These are phyloP conservation scores for Boletus rubroflammeus DNA, from an alignment of 768 basidiomycete genomes.

Conservation along the genomic window DNA sequence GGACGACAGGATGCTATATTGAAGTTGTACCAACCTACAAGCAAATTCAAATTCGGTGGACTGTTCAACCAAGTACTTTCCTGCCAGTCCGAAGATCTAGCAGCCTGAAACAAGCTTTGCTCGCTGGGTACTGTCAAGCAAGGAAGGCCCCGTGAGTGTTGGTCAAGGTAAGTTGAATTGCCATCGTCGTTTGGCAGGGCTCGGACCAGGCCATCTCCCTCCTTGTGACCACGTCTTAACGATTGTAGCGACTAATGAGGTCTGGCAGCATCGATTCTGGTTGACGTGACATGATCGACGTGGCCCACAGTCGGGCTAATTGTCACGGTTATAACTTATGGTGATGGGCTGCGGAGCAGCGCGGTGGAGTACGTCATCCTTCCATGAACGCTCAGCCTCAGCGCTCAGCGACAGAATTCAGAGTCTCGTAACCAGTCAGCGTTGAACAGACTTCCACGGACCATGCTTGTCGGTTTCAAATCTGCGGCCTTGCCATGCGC, in stretches of 20 bases:
- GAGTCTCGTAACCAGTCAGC: neutral
- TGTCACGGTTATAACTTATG: too few species aligned
- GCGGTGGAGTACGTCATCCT: too few species aligned
- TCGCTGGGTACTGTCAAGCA: neutral
- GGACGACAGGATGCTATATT: neutral
- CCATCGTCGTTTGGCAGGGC: too few species aligned
- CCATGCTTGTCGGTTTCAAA: neutral
- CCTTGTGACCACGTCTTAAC: neutral
- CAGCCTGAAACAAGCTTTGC: neutral
- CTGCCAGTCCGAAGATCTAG: neutral
- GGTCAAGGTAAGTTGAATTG: neutral
- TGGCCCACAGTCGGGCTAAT: too few species aligned
- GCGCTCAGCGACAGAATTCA: neutral
- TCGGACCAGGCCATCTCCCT: neutral
- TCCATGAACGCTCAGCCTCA: neutral
- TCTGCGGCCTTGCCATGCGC: neutral
- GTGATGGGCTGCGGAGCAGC: neutral
- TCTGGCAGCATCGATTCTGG: neutral
- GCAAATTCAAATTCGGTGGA: neutral
- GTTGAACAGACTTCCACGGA: neutral
- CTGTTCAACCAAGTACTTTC: too few species aligned
- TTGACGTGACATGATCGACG: too few species aligned
- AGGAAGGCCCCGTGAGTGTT: neutral
- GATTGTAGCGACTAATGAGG: neutral
- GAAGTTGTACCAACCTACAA: neutral